These are phyloP conservation scores for Beauveria medogensis DNA, from an alignment of 2,329 filamentous ascomycete genomes.

Conservation along the genomic window DNA sequence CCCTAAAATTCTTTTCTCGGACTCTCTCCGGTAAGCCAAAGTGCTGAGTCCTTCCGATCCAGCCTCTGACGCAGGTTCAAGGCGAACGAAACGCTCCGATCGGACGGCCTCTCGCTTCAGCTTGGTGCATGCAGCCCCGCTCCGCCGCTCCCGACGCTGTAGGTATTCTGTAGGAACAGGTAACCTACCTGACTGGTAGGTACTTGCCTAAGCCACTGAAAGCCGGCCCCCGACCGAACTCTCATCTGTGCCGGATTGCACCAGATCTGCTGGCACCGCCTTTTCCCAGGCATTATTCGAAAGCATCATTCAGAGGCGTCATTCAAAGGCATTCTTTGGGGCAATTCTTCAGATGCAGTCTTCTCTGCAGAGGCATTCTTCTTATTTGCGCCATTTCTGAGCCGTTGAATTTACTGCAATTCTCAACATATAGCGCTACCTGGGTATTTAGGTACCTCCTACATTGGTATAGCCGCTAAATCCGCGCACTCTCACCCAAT, in stretches of 20 bases:
- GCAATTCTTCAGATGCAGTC: background rate
- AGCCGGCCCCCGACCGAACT: background rate
- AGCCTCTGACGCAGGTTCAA: background rate
- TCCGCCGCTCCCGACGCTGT: background rate
- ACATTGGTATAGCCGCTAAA: background rate
- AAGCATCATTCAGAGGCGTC: too few relatives aligned
- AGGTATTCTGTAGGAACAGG: too few relatives aligned
- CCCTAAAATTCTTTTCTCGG: background rate
- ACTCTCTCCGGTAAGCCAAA: background rate
- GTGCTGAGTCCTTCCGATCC: background rate
- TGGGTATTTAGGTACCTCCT: too few relatives aligned
- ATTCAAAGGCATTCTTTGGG: too few relatives aligned
- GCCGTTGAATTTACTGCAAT: background rate
- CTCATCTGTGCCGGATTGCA: too few relatives aligned
- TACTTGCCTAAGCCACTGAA: background rate
- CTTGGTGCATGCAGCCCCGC: background rate
- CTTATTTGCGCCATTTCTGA: background rate
- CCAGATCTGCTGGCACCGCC: too few relatives aligned
- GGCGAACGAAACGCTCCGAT: background rate
- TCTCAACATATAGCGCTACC: too few relatives aligned
- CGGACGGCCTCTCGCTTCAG: background rate
- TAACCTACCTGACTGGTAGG: too few relatives aligned
- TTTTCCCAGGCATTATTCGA: too few relatives aligned
- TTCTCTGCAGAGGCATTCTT: background rate
- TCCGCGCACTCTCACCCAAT: background rate